phyloP scores from a whole-genome alignment of 768 basidiomycete species.

The Cystobasidium ongulense region DNA sequence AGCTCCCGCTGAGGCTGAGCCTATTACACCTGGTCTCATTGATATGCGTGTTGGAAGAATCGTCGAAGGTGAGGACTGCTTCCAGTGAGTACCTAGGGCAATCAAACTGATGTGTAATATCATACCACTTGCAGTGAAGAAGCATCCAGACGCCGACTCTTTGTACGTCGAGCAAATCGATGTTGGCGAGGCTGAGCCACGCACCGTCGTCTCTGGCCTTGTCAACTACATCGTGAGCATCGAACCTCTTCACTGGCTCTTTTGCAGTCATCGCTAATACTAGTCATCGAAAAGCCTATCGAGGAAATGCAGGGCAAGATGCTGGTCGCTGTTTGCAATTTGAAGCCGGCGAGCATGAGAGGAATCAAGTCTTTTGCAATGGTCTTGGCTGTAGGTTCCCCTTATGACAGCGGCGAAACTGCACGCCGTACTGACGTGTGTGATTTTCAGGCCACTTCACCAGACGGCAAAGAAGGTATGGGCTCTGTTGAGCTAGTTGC shows the following conservation, averaged over 20 bases:
- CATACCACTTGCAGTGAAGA: slow-evolving; percentile 57
- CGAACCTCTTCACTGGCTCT: slow-evolving; percentile 68
- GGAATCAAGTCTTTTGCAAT: slow-evolving; percentile 97
- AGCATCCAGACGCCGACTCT: slow-evolving; percentile 94
- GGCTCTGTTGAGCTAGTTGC: slow-evolving; percentile 85
- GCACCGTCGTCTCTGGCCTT: slow-evolving; percentile 92
- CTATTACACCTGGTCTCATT: slow-evolving; percentile 88
- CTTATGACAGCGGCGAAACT: slow-evolving; percentile 39
- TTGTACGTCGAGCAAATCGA: slow-evolving; percentile 85
- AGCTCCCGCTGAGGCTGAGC: slow-evolving; percentile 54
- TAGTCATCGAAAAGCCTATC: slow-evolving; percentile 52
- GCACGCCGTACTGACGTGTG: not conserved
- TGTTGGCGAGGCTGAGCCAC: slow-evolving; percentile 84
- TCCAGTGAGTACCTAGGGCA: not conserved
- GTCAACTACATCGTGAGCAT: slow-evolving; percentile 83
- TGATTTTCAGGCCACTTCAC: slow-evolving; percentile 64
- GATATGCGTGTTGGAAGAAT: slow-evolving; percentile 91
- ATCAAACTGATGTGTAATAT: not conserved
- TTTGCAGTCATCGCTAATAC: not conserved
- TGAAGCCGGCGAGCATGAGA: slow-evolving; percentile 94
- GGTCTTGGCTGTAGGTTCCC: slow-evolving; percentile 67
- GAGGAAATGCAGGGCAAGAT: slow-evolving; percentile 33
- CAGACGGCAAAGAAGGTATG: slow-evolving; percentile 56
- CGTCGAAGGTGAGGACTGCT: slow-evolving; percentile 58
- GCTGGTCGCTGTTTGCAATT: slow-evolving; percentile 50